Evolutionary conservation across 768 basidiomycete species (phyloP).

Genomic region (Podaxis pistillaris): DNA sequence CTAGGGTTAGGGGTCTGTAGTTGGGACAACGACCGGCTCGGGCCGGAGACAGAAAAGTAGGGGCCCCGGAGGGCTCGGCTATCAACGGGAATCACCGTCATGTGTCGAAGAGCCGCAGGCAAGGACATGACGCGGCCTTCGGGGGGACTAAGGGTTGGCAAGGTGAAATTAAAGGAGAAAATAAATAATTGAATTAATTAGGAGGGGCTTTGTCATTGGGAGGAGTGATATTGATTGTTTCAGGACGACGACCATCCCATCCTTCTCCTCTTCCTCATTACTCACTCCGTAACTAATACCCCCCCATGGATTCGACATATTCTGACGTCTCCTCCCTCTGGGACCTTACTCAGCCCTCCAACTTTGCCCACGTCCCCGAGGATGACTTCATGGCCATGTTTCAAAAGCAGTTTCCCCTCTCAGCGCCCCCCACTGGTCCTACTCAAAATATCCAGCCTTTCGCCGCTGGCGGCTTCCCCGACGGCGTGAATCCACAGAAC

Average conservation of each 20-base stretch:
- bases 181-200: conserved; percentile 14
- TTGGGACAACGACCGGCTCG: not conserved
- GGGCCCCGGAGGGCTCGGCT: not conserved
- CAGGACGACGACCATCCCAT: conserved; percentile 7
- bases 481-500: conserved; percentile 59
- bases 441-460: conserved; percentile 9
- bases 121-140: conserved; percentile 12
- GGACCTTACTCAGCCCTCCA: conserved; percentile 60
- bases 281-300: conserved; percentile 10
- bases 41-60: not conserved
- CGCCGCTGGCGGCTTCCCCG: conserved; percentile 27
- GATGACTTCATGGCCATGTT: conserved; percentile 77
- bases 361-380: conserved; percentile 66
- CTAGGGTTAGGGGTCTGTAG: conserved; percentile 5
- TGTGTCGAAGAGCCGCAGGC: conserved; percentile 1
- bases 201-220: conserved; percentile 15
- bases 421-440: conserved; percentile 16
- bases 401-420: conserved; percentile 66
- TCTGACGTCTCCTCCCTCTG: conserved; percentile 53
- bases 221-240: conserved; percentile 11
- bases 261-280: conserved; percentile 2
- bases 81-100: not conserved
- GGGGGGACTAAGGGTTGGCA: conserved; percentile 8
- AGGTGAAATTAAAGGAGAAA: not conserved
- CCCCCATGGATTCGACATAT: conserved; percentile 47